Conservation (phyloP, 768 basidiomycete genomes). For the Glaciozyma martinii region DNA sequence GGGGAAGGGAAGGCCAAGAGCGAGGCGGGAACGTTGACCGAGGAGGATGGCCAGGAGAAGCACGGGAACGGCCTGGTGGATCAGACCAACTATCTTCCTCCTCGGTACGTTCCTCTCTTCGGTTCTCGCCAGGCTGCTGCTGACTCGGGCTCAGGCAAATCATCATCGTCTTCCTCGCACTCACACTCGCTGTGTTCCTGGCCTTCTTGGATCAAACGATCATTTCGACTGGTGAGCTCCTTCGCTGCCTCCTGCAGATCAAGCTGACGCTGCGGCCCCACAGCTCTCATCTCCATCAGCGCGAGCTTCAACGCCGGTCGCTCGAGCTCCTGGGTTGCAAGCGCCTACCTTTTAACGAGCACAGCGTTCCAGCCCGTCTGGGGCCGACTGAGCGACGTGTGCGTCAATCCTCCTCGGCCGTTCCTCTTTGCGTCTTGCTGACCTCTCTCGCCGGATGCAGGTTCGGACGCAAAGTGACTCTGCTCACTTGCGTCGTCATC, state of each 20-base stretch:
- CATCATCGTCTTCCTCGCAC: constrained; percentile 38
- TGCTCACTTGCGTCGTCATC: constrained; percentile 33
- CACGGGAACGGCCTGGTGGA: constrained; percentile 3
- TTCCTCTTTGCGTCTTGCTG: neutral
- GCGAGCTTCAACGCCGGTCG: constrained; percentile 30
- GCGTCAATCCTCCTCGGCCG: neutral
- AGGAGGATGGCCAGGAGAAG: neutral
- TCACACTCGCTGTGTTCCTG: constrained; percentile 41
- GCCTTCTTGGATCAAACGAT: constrained; percentile 44
- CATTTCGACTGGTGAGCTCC: constrained; percentile 5
- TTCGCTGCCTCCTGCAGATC: neutral
- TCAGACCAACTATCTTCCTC: constrained; percentile 1
- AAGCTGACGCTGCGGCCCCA: neutral
- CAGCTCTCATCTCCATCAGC: constrained; percentile 25
- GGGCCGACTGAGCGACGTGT: neutral
- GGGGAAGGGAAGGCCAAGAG: neutral
- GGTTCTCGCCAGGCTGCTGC: too few species aligned
- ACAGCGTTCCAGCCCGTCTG: constrained; percentile 26
- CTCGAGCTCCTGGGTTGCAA: constrained; percentile 39
- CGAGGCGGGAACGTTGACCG: too few species aligned
- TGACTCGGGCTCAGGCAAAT: constrained; percentile 3
- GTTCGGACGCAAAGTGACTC: constrained; percentile 40
- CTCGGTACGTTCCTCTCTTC: neutral
- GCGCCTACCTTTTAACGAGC: constrained; percentile 40
- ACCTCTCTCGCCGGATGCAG: constrained; percentile 38